Conservation (phyloP, 805 yeast species). For the Naumovozyma castellii region DNA sequence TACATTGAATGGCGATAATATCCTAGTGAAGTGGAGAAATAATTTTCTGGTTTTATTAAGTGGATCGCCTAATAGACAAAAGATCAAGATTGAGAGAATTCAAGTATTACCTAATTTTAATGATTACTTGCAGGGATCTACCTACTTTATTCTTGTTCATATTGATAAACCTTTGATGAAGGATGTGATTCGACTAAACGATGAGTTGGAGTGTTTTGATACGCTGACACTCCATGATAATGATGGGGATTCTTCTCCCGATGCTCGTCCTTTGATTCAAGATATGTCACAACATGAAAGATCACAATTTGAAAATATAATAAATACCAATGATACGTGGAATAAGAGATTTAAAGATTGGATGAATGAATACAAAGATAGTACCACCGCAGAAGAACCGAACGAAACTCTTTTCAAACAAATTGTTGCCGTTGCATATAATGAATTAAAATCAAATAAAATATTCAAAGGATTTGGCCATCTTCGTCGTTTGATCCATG, state of each 20-base stretch:
- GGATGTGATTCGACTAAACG: conserved; percentile 32
- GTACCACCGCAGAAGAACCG: conserved; percentile 27
- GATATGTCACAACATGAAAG: conserved; percentile 3
- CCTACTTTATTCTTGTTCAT: conserved; percentile 45
- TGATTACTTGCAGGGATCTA: conserved; percentile 49
- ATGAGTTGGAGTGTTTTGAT: conserved; percentile 4
- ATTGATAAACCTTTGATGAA: conserved; percentile 45
- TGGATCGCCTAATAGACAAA: conserved; percentile 44
- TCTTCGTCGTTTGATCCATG: conserved; percentile 47
- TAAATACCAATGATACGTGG: conserved; percentile 8
- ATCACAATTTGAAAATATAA: conserved; percentile 10
- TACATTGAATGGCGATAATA: conserved; percentile 48
- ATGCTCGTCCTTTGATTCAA: neutral
- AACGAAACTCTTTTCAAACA: conserved; percentile 22
- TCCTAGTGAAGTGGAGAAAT: conserved; percentile 40
- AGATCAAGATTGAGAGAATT: conserved; percentile 36
- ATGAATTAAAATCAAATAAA: conserved; percentile 7
- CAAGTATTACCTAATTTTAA: conserved; percentile 47
- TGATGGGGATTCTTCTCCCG: neutral
- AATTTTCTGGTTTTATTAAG: conserved; percentile 46
- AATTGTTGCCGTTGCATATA: conserved; percentile 19
- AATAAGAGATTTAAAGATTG: conserved; percentile 30
- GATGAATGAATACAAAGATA: conserved; percentile 26
- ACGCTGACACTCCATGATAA: neutral
- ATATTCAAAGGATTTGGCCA: conserved; percentile 20